Conservation (phyloP, 2,329 filamentous ascomycete species). For the Sclerotinia subarctica region DNA sequence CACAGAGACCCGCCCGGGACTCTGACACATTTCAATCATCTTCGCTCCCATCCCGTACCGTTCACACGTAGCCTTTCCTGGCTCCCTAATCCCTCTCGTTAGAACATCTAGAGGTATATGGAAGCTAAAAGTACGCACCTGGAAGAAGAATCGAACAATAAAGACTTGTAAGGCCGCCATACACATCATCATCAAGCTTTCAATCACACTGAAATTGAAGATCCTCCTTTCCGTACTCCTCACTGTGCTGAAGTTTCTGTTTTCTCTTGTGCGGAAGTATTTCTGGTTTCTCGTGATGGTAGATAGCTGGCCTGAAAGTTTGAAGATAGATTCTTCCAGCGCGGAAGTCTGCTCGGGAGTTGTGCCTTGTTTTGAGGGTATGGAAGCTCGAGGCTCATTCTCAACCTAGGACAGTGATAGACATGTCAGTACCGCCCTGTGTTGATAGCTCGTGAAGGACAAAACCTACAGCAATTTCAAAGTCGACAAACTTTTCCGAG, state of each 20-base stretch:
- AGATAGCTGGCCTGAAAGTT: slow-evolving; percentile 86
- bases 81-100: slow-evolving; percentile 49
- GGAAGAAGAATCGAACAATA: slow-evolving; percentile 98
- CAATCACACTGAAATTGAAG: slow-evolving; percentile 95
- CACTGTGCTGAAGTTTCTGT: slow-evolving; percentile 97
- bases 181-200: slow-evolving; percentile 83
- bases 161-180: slow-evolving; percentile 98
- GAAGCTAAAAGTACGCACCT: slow-evolving; percentile 50
- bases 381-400: slow-evolving; percentile 76
- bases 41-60: slow-evolving; percentile 13
- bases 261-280: slow-evolving; percentile 98
- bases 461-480: slow-evolving; percentile 81
- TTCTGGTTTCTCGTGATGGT: slow-evolving; percentile 97
- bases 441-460: background rate
- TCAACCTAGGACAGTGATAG: slow-evolving; percentile 63
- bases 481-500: slow-evolving; percentile 95
- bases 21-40: slow-evolving; percentile 20
- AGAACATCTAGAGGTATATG: background rate
- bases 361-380: slow-evolving; percentile 86
- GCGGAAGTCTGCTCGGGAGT: slow-evolving; percentile 83
- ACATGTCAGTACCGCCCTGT: slow-evolving; percentile 2
- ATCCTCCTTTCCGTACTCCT: slow-evolving; percentile 93
- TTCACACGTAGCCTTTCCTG: slow-evolving; percentile 66
- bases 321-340: slow-evolving; percentile 92
- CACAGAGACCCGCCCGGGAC: slow-evolving; percentile 21